Evolutionary conservation across 495 filamentous ascomycete genomes (phyloP), one percentile per base, ranked within the genome.

Genomic region (Talaromyces borbonicus): DNA sequence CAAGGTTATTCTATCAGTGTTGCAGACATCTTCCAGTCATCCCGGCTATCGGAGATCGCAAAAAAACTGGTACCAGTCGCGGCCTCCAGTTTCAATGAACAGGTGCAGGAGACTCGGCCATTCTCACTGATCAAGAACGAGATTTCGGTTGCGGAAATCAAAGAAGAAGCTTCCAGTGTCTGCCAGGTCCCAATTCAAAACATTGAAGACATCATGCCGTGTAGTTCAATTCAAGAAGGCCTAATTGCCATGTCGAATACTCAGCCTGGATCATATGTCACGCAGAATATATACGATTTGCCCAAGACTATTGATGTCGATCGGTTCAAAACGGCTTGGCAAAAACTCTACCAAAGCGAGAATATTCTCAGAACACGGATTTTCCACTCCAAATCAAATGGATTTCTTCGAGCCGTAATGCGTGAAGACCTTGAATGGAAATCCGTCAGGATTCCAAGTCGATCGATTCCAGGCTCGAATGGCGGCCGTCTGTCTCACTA

Each of bases 201-300:
- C 2, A 63, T 77, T 11, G 47, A 49, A 3, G 53, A 56, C 22
- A 53, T 72, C 23, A 74, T 74, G 50, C 71, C 73, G 1, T 76
- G 71, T 56, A 74, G 63, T 32, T 53, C 71, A 5, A 56, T 78
- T 1, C 77, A 80, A 43, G 74, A 78, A 49, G 75, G 71, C 16
- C 63, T 78, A 0, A 56, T 74, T 14, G 62, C 70, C 0, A 55
- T 75, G 2, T 62, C 69, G 5, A 63, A 47, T 46, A 66, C 60
- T 40, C 61, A 66, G 11, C 47, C 48, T 7, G 68, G 60, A 9
- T 62, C 69, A 0, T 74, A 73, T 46, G 57, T 71, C 9, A 56
- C 59, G 4, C 58, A 61, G 27, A 62, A 61, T 20, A 50, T 56
- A 4, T 59, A 67, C 16, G 29, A 36, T n/a, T 56, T 78, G 1